phyloP scores from a whole-genome alignment of 2,329 filamentous ascomycete species.

The Golovinomyces cichoracearum region DNA sequence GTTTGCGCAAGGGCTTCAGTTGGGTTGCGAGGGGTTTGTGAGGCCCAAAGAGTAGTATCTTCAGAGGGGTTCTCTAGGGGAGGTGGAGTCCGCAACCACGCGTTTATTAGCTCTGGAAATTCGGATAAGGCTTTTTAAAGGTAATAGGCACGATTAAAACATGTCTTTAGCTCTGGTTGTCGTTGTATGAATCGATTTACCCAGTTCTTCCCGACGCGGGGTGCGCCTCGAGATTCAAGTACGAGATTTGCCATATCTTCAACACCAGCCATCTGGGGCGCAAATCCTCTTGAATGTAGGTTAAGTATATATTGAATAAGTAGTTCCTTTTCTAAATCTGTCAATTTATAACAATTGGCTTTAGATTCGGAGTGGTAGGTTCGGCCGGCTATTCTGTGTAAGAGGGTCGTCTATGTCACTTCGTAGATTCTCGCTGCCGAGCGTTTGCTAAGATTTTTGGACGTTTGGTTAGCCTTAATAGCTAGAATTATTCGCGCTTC shows the following conservation, averaged over 20 bases:
- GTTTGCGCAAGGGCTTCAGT: constrained; percentile 2
- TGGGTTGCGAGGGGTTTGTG: constrained; percentile 1
- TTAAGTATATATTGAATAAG: not conserved
- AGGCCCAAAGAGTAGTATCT: constrained; percentile 1
- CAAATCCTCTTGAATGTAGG: not conserved
- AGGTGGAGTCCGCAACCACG: constrained; percentile 9
- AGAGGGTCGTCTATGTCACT: constrained; percentile 4
- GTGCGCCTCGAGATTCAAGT: not conserved
- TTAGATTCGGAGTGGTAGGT: not conserved
- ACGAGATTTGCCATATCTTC: not conserved
- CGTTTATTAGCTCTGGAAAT: constrained; percentile 5
- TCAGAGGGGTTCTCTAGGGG: not conserved
- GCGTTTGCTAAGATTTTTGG: constrained; percentile 3
- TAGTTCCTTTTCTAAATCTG: constrained; percentile 2
- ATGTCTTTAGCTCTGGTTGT: constrained; percentile 4
- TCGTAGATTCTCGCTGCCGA: constrained; percentile 4
- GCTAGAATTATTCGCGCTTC: not conserved
- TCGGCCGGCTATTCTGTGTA: constrained; percentile 2
- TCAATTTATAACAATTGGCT: constrained; percentile 2
- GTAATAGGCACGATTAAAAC: constrained; percentile 6
- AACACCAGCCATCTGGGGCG: not conserved
- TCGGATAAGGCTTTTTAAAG: constrained; percentile 7
- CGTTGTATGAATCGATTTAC: constrained; percentile 5
- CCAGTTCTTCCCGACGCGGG: not conserved
- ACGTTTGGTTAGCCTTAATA: not conserved